These are phyloP conservation scores for Carallia pectinifolia DNA, from an alignment of 345 rosid genomes.

Conservation along the genomic window DNA sequence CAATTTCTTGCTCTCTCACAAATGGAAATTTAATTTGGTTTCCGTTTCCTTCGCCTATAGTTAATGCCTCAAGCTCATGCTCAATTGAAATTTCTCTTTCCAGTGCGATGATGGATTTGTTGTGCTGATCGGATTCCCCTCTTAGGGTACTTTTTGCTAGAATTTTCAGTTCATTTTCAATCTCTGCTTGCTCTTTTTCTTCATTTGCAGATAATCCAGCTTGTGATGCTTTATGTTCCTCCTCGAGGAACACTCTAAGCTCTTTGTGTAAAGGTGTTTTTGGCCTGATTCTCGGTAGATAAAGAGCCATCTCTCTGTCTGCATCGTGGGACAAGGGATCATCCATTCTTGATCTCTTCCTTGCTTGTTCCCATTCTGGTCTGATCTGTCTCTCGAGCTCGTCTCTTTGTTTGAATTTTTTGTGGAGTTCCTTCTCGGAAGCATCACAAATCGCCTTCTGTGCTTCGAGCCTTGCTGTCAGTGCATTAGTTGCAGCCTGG, in stretches of 20 bases:
- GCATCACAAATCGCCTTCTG: constrained; percentile 88
- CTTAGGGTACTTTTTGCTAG: constrained; percentile 19
- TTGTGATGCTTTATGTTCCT: constrained; percentile 62
- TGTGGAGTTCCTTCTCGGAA: constrained; percentile 85
- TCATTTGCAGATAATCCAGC: constrained; percentile 34
- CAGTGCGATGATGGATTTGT: constrained; percentile 31
- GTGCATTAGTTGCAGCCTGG: constrained; percentile 79
- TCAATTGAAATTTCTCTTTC: constrained; percentile 34
- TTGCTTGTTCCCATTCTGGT: constrained; percentile 71
- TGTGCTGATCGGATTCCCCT: constrained; percentile 31
- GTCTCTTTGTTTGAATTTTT: constrained; percentile 74
- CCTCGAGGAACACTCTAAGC: constrained; percentile 62
- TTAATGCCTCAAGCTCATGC: constrained; percentile 41
- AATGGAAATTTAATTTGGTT: constrained; percentile 30
- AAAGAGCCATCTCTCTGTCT: constrained; percentile 48
- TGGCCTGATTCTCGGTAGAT: constrained; percentile 62
- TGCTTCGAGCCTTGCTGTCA: constrained; percentile 90
- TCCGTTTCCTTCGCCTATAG: constrained; percentile 42
- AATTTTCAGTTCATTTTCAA: constrained; percentile 31
- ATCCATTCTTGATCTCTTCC: constrained; percentile 77
- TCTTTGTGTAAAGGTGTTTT: constrained; percentile 57
- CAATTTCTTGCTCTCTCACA: constrained; percentile 41
- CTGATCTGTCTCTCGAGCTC: constrained; percentile 73
- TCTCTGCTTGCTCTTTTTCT: constrained; percentile 37
- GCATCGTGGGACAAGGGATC: constrained; percentile 46